Percentiles rank a stretch among this genome's conserved stretches.
These are phyloP conservation scores for Raphanus hybrid DNA, from an alignment of 441 rosid genomes.

Conservation along the genomic window DNA sequence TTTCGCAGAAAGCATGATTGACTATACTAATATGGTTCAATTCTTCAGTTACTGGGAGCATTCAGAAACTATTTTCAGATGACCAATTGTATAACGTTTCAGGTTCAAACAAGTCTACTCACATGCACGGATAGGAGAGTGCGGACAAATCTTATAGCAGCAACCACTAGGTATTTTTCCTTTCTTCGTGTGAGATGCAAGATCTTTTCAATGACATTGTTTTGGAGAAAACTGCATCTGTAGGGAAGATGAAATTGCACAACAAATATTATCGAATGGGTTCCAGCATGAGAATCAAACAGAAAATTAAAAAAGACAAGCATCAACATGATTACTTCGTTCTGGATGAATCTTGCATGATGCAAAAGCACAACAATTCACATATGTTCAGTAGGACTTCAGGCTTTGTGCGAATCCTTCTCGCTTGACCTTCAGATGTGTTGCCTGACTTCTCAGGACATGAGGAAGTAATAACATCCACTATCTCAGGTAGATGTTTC, in stretches of 20 bases:
- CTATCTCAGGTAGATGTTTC: constrained; percentile 88
- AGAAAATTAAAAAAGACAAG: constrained; percentile 20
- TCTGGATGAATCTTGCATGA: constrained; percentile 92
- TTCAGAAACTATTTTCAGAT: constrained; percentile 19
- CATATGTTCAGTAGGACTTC: constrained; percentile 92
- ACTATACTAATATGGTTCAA: too few species aligned
- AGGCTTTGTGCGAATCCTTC: constrained; percentile 69
- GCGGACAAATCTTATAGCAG: constrained; percentile 95
- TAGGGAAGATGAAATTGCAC: constrained; percentile 43
- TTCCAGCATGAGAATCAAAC: constrained; percentile 25
- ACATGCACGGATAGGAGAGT: constrained; percentile 89
- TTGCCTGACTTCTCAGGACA: constrained; percentile 60
- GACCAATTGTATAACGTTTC: background rate
- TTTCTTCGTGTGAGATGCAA: constrained; percentile 81
- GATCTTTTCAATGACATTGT: constrained; percentile 83
- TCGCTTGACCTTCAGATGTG: constrained; percentile 53
- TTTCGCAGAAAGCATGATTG: too few species aligned
- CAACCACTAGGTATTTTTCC: constrained; percentile 95
- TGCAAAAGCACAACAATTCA: constrained; percentile 96
- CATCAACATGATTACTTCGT: constrained; percentile 68
- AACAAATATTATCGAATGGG: constrained; percentile 24
- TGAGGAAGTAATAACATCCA: constrained; percentile 86
- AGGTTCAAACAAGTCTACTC: constrained; percentile 48
- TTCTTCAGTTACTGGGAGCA: too few species aligned
- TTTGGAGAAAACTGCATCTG: constrained; percentile 95